A percentile compares a stretch with the other conserved stretches of the same genome.
Evolutionary conservation across 176 grass and related monocot genomes (phyloP).

Genomic region (Oryza australiensis): DNA sequence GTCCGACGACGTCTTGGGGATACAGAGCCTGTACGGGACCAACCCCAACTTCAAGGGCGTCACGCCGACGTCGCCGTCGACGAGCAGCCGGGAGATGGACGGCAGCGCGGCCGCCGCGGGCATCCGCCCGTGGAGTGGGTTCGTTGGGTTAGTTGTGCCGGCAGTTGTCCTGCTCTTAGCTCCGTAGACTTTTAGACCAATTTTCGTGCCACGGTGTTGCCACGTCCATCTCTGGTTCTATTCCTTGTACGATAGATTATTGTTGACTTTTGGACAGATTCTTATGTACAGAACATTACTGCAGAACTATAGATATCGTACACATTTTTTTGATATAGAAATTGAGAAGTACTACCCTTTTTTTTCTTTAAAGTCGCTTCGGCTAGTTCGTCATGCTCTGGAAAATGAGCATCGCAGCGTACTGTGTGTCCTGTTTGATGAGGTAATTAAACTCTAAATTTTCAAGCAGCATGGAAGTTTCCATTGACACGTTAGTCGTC

Average conservation of each 20-base stretch:
- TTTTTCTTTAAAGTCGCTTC: not conserved
- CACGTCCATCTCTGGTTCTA: not conserved
- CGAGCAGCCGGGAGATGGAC: conserved; percentile 70
- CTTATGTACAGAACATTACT: conserved; percentile 37
- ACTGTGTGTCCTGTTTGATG: not conserved
- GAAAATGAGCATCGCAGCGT: not conserved
- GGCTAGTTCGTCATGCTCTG: not conserved
- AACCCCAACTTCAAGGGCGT: conserved; percentile 75
- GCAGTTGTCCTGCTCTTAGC: conserved; percentile 43
- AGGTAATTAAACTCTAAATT: not conserved
- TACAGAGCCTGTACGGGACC: conserved; percentile 83
- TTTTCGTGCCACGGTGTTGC: conserved; percentile 1
- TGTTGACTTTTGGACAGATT: conserved; percentile 39
- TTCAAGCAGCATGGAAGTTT: not conserved
- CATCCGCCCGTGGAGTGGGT: not conserved
- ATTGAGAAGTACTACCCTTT: not conserved
- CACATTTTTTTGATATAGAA: not conserved
- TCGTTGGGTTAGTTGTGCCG: conserved; percentile 34
- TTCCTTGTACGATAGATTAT: conserved; percentile 5
- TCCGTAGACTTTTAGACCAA: not conserved
- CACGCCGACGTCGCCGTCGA: conserved; percentile 45
- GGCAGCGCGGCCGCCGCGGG: conserved; percentile 15
- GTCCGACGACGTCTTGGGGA: conserved; percentile 71
- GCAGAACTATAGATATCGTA: conserved; percentile 5
- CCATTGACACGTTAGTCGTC: not conserved